Evolutionary conservation across 2,329 filamentous ascomycete species (phyloP).

Genomic region (Penicillium sp.): DNA sequence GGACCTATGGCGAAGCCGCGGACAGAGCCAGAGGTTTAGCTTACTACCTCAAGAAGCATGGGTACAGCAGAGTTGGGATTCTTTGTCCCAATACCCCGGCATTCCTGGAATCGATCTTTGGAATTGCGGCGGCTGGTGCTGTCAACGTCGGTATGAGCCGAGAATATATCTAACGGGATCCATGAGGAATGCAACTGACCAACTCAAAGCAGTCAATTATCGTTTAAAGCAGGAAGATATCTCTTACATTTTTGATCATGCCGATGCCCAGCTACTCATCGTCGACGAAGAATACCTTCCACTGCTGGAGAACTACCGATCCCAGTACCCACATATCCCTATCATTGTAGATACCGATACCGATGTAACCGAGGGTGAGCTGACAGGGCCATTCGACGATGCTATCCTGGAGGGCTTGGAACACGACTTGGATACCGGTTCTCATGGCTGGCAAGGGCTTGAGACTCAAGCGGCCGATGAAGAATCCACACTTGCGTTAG

Average conservation of each 20-base stretch:
- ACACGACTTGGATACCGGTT: constrained; percentile 67
- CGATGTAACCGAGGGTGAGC: constrained; percentile 71
- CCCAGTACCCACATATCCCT: constrained; percentile 62
- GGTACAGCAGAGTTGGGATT: constrained; percentile 76
- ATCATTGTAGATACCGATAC: constrained; percentile 84
- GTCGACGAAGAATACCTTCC: constrained; percentile 77
- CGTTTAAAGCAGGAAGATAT: constrained; percentile 82
- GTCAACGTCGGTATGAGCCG: constrained; percentile 63
- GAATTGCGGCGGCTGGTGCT: constrained; percentile 76
- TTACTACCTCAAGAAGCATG: constrained; percentile 78
- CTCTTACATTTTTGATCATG: constrained; percentile 84
- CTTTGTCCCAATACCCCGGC: constrained; percentile 91
- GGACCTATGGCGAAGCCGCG: constrained; percentile 78
- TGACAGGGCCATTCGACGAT: constrained; percentile 78
- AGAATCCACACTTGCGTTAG: constrained; percentile 79
- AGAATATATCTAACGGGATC: constrained; percentile 38
- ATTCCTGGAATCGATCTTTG: constrained; percentile 88
- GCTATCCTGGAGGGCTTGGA: constrained; percentile 78
- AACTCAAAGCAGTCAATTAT: constrained; percentile 62
- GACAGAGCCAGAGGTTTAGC: constrained; percentile 85
- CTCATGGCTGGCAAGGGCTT: constrained; percentile 74
- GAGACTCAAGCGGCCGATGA: constrained; percentile 71
- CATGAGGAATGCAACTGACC: neutral
- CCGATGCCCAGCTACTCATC: constrained; percentile 83
- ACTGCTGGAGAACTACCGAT: constrained; percentile 68